Conservation (phyloP, 441 rosid genomes). For the Corymbia calophylla region DNA sequence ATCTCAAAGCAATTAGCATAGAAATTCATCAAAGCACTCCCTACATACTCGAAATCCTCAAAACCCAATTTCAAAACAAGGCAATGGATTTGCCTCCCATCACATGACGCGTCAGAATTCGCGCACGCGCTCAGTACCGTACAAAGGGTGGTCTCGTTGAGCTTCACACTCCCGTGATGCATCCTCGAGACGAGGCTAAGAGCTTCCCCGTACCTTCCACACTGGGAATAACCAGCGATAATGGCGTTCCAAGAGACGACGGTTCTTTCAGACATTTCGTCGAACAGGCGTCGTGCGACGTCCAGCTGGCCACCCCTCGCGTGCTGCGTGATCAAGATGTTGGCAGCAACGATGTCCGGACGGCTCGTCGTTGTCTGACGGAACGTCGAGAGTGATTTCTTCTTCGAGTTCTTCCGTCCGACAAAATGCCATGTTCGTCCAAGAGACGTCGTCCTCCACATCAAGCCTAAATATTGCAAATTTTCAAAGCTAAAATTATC, state of each 20-base stretch:
- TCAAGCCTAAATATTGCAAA: background rate
- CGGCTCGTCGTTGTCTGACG: background rate
- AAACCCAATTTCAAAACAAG: slow-evolving; percentile 21
- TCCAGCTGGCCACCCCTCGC: slow-evolving; percentile 9
- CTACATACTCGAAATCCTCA: slow-evolving; percentile 32
- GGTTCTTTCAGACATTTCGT: slow-evolving; percentile 32
- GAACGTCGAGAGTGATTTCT: background rate
- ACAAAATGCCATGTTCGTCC: background rate
- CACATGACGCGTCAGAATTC: background rate
- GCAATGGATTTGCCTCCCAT: slow-evolving; percentile 28
- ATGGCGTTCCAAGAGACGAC: slow-evolving; percentile 34
- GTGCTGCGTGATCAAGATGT: slow-evolving; percentile 1
- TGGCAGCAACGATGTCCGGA: slow-evolving; percentile 14
- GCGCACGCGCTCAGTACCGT: slow-evolving; percentile 11
- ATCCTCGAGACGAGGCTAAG: slow-evolving; percentile 16
- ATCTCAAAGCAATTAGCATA: slow-evolving; percentile 29
- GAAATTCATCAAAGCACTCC: slow-evolving; percentile 33
- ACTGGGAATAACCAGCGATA: slow-evolving; percentile 28
- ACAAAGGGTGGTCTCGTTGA: slow-evolving; percentile 22
- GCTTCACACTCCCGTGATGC: slow-evolving; percentile 18
- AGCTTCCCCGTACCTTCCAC: slow-evolving; percentile 20
- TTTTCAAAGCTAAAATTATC: background rate
- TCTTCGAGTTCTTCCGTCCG: background rate
- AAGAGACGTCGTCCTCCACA: background rate
- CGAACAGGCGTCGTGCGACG: slow-evolving; percentile 32